Evolutionary conservation across 257 asterid species (phyloP), one percentile per base, ranked within the genome.

Genomic region (Solanum verrucosum): DNA sequence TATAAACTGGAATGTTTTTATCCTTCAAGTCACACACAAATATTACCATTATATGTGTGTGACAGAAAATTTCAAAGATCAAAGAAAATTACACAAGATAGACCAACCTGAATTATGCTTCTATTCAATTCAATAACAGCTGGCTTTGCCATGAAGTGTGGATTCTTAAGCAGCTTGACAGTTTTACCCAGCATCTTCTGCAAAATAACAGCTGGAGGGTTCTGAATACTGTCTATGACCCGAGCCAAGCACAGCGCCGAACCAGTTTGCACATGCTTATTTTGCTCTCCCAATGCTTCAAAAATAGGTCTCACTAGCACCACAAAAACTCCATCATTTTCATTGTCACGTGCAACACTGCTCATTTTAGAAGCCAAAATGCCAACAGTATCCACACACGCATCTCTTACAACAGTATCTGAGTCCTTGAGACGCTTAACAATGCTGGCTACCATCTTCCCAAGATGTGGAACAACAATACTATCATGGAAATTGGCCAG

Each of bases 111-210:
- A 93, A 96, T 93, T 84, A 97, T 96, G 90, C 99, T 97, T 91
- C 97, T 92, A 88, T 94, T 97, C 93, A 97, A 93, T 88, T 97
- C 98, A 86, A 97, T 89, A 89, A 95, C 94, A 13, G 98, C 98
- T 46, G 99, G 99, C 86, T 97, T 97, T 67, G 98, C 99, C 98
- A 94, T 93, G 93, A 95, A 97, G 88, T 97, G 98, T 56, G 98
- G 98, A 92, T 92, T 96, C 92, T 97, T 97, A 85, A 95, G 95
- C 92, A 96, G 90, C 91, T 96, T 97, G 15, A 91, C 91, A 88
- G 98, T 96, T 92, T 92, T 97, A 79, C 92, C 91, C 90, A 96
- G 88, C 95, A 97, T 96, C 94, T 94, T 96, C 93, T 96, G 99
- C 94, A 97, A 90, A 88, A 94, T 92, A 85, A 91, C 81, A 8